Conservation (phyloP, 805 yeast species). For the Candida verbasci region DNA sequence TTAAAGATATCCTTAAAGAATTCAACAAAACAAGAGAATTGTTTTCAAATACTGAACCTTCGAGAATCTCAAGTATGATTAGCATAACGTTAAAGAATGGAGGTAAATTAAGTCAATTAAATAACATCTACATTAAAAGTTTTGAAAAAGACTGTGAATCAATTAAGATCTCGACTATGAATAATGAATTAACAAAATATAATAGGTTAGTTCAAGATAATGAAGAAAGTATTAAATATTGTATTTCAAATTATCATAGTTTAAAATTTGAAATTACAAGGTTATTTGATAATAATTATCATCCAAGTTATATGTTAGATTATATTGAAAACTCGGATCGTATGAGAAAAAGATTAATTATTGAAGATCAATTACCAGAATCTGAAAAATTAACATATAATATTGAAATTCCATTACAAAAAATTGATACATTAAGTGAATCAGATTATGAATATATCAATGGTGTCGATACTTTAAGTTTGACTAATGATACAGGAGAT, state of each 20-base stretch:
- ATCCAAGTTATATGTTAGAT: slow-evolving; percentile 49
- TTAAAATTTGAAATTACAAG: slow-evolving; percentile 42
- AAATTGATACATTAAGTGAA: slow-evolving; percentile 8
- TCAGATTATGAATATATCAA: slow-evolving; percentile 16
- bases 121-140: slow-evolving; percentile 30
- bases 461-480: slow-evolving; percentile 24
- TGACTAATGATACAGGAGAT: slow-evolving; percentile 17
- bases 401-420: slow-evolving; percentile 34
- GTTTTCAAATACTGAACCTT: slow-evolving; percentile 12
- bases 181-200: slow-evolving; percentile 44
- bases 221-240: slow-evolving; percentile 53
- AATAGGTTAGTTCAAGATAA: slow-evolving; percentile 60
- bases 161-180: slow-evolving; percentile 29
- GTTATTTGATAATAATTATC: slow-evolving; percentile 19
- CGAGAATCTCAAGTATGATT: slow-evolving; percentile 28
- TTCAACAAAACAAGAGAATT: slow-evolving; percentile 19
- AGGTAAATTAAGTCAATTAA: slow-evolving; percentile 27
- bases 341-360: slow-evolving; percentile 58
- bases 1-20: slow-evolving; percentile 22
- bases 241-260: slow-evolving; percentile 43
- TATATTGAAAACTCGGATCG: slow-evolving; percentile 66
- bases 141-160: slow-evolving; percentile 33
- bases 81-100: slow-evolving; percentile 31
- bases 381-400: slow-evolving; percentile 41
- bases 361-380: slow-evolving; percentile 46